These are phyloP conservation scores for Microcyclospora pomicola DNA, from an alignment of 2,329 filamentous ascomycete species.

Conservation along the genomic window DNA sequence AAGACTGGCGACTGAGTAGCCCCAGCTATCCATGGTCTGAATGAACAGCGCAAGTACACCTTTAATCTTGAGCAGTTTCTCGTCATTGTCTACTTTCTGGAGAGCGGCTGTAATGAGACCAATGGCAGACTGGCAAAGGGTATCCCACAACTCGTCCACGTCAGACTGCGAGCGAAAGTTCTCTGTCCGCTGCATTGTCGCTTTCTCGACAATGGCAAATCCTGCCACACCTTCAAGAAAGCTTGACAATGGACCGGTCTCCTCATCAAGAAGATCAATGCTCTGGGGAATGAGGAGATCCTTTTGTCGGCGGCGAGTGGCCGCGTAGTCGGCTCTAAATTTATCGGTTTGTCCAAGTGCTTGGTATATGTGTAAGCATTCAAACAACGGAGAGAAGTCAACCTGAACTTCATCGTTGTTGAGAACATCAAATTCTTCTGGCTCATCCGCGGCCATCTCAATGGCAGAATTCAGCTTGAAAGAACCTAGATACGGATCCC, in stretches of 20 bases:
- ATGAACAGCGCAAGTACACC: slow-evolving; percentile 87
- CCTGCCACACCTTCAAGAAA: slow-evolving; percentile 87
- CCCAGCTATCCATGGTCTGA: slow-evolving; percentile 96
- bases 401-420: slow-evolving; percentile 93
- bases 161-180: slow-evolving; percentile 72
- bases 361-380: slow-evolving; percentile 92
- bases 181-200: slow-evolving; percentile 75
- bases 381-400: slow-evolving; percentile 86
- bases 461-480: slow-evolving; percentile 94
- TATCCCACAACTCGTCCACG: slow-evolving; percentile 98
- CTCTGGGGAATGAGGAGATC: slow-evolving; percentile 69
- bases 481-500: slow-evolving; percentile 58
- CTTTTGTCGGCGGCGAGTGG: slow-evolving; percentile 79
- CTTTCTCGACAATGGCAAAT: slow-evolving; percentile 91
- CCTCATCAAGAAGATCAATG: slow-evolving; percentile 66
- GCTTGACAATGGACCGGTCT: slow-evolving; percentile 75
- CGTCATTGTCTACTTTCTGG: slow-evolving; percentile 69
- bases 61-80: slow-evolving; percentile 87
- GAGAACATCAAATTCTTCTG: slow-evolving; percentile 86
- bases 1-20: slow-evolving; percentile 67
- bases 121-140: slow-evolving; percentile 83
- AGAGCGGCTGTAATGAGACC: slow-evolving; percentile 68
- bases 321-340: slow-evolving; percentile 83
- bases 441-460: slow-evolving; percentile 88
- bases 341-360: slow-evolving; percentile 84